phyloP scores from a whole-genome alignment of 805 yeast genomes.

The Isabelozyma rhagii region DNA sequence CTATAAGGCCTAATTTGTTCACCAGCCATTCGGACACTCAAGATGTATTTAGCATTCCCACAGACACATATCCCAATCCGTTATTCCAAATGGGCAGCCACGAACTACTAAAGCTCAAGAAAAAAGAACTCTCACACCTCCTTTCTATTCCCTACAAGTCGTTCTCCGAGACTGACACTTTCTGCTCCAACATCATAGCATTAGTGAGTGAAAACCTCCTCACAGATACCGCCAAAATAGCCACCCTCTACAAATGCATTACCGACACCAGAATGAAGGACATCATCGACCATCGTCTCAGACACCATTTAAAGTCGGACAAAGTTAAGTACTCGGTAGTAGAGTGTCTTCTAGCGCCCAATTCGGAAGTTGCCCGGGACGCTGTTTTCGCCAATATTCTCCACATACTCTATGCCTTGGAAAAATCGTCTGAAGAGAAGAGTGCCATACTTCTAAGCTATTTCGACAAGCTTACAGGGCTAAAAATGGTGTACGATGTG shows the following conservation, averaged over 20 bases:
- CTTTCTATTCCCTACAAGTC: slow-evolving; percentile 19
- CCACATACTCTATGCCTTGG: slow-evolving; percentile 8
- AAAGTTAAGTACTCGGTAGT: slow-evolving; percentile 23
- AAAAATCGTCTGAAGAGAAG: slow-evolving; percentile 9
- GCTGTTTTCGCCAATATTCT: slow-evolving; percentile 15
- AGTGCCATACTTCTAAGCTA: slow-evolving; percentile 20
- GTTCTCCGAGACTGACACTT: slow-evolving; percentile 21
- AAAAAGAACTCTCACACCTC: slow-evolving; percentile 23
- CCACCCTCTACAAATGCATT: slow-evolving; percentile 16
- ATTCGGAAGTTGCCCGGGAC: slow-evolving; percentile 9
- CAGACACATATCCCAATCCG: slow-evolving; percentile 31
- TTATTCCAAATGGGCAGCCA: slow-evolving; percentile 23
- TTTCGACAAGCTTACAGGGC: slow-evolving; percentile 20
- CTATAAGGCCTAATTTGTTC: not conserved
- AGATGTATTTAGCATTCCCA: slow-evolving; percentile 8
- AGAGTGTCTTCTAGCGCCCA: slow-evolving; percentile 23
- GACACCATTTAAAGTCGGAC: slow-evolving; percentile 13
- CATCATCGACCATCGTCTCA: slow-evolving; percentile 13
- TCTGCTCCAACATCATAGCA: slow-evolving; percentile 26
- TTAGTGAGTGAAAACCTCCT: slow-evolving; percentile 28
- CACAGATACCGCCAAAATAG: slow-evolving; percentile 19
- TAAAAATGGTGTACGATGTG: slow-evolving; percentile 16
- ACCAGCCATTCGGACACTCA: not conserved
- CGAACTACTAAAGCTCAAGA: slow-evolving; percentile 19
- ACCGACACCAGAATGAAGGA: slow-evolving; percentile 14